Evolutionary conservation across 345 rosid genomes (phyloP), one percentile per base, ranked within the genome.

Genomic region (Brassica cretica): DNA sequence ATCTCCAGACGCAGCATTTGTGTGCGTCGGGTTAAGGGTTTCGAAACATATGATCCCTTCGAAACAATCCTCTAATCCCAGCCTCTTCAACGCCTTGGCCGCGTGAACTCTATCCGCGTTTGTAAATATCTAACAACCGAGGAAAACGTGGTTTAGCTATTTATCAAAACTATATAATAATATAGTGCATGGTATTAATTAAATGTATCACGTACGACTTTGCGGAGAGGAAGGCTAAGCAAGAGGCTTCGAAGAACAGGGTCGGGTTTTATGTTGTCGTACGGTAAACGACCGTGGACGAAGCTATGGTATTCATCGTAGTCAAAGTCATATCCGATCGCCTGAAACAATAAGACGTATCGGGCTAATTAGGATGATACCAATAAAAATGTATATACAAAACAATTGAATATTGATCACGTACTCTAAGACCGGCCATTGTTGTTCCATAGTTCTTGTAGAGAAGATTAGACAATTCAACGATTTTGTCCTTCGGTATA

Each of bases 401-500:
- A 25, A 6, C 4, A 33, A 2, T 2, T 1, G 41, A 14, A 68
- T 51, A 66, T 6, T 16, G 60, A 62, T 35, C 71, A 79, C 82
- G 71, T 89, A 94, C 98, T 85, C 96, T 85, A 32, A 95, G 98
- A 73, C 99, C 99, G 77, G 99, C 98, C 98, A 93, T 91, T 79
- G 99, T 95, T 67, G 99, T 95, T 68, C 99, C 99, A 76, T 93
- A 93, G 73, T 95, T 89, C 85, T 87, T 93, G 87, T 95, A 95
- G 56, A 89, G 86, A 33, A 85, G 81, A 66, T 91, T 84, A 74
- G 94, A 91, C 83, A 93, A 76, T 29, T 86, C 92, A 35, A 74
- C 75, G 62, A 95, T 81, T 72, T 88, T 87, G 81, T 84, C 85
- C 76, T 75, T 72, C 2, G 90, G 87, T 63, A 95, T 90, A 68